Evolutionary conservation across 106 monocot genomes (phyloP), one percentile per base, ranked within the genome.

Genomic region (Phalaenopsis equestris): DNA sequence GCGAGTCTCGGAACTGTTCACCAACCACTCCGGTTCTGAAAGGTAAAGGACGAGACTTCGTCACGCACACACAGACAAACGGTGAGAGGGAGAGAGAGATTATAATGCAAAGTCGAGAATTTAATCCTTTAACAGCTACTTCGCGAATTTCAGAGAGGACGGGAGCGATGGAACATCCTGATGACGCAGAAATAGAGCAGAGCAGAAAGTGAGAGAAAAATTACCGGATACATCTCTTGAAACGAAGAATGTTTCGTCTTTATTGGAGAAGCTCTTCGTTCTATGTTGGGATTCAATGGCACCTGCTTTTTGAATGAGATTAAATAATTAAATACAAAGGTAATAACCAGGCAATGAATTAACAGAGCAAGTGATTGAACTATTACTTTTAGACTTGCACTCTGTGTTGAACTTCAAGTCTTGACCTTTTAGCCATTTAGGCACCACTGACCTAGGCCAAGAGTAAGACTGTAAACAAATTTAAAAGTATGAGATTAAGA

Each of bases 1-100:
- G 8, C 21, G 45, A 12, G 42, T 30, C 67, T 79, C 79, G 30
- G 67, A 65, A 24, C 67, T 67, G 64, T 24, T 64, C 43, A n/a
- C 64, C 67, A 79, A 79, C 79, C 65, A 79, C 79, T 55, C 79
- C 7, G 47, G 49, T 52, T 8, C 76, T 43, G 43, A 19, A 45
- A 43, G 74, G n/a, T n/a, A 19, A 12, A 52, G 3, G 52, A 52
- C 14, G 12, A 52, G 52, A 52, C 11, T 12, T 52, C 52, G 52
- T 52, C 8, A 75, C 45, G 41, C 17, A 67, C 30, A 67, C 30
- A 67, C 30, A 67, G 30, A 67, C 24, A 67, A 24, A 67, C 24
- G 30, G 67, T 24, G 67, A 68, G 67, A 68, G 67, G 37, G 67
- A 68, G 72, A 72, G 37, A 72, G 37, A 72, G 16, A 19, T 43